phyloP scores from a whole-genome alignment of 345 rosid species.

The Erodium maritimum region DNA sequence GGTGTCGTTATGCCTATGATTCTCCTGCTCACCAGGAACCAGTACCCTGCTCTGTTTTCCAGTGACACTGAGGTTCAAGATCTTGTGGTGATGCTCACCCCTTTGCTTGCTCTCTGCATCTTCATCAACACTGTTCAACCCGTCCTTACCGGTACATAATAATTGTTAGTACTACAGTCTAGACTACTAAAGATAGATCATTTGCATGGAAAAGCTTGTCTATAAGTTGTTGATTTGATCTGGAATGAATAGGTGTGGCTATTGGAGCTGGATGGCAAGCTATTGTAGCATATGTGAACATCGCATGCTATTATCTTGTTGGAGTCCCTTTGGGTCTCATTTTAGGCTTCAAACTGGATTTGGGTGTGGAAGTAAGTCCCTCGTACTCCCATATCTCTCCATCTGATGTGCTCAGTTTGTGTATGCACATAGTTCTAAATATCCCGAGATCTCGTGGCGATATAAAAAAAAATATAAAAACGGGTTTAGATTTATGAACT shows the following conservation, averaged over 20 bases:
- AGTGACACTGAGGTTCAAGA: slow-evolving; percentile 31
- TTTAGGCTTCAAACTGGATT: slow-evolving; percentile 35
- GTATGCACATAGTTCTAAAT: too few relatives aligned
- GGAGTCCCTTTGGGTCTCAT: slow-evolving; percentile 54
- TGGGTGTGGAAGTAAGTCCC: slow-evolving; percentile 35
- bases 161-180: too few relatives aligned
- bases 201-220: too few relatives aligned
- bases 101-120: slow-evolving; percentile 57
- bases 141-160: slow-evolving; percentile 68
- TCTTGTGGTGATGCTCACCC: slow-evolving; percentile 56
- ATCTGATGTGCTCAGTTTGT: neutral
- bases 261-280: slow-evolving; percentile 55
- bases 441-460: too few relatives aligned
- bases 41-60: slow-evolving; percentile 62
- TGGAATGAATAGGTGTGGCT: slow-evolving; percentile 14
- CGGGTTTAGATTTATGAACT: too few relatives aligned
- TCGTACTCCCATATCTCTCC: slow-evolving; percentile 8
- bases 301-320: slow-evolving; percentile 46
- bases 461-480: too few relatives aligned
- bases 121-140: slow-evolving; percentile 67
- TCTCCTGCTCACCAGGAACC: slow-evolving; percentile 27
- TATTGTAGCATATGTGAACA: slow-evolving; percentile 45
- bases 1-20: slow-evolving; percentile 24
- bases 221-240: too few relatives aligned
- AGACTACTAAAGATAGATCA: too few relatives aligned